phyloP scores from a whole-genome alignment of 768 basidiomycete species.

The Termitomyces sp. region DNA sequence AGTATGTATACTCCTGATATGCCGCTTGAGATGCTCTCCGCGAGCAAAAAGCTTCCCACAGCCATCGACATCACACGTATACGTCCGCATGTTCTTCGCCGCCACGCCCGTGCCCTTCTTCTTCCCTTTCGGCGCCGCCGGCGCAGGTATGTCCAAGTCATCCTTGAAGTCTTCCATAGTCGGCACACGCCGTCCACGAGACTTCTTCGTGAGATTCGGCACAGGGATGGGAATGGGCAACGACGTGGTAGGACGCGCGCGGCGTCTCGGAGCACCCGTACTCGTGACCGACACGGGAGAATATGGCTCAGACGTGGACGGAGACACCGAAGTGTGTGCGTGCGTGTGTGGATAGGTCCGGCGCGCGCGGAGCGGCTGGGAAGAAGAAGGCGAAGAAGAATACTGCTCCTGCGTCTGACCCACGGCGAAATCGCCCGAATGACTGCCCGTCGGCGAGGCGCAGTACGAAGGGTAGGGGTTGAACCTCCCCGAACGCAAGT shows the following conservation, averaged over 20 bases:
- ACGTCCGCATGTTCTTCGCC: constrained; percentile 37
- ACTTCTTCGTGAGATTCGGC: constrained; percentile 47
- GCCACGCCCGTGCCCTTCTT: constrained; percentile 7
- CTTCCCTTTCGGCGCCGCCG: constrained; percentile 13
- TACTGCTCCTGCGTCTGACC: constrained; percentile 2
- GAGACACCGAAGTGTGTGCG: constrained; percentile 11
- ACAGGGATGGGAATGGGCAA: constrained; percentile 42
- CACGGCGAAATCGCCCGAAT: not conserved
- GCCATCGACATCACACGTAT: constrained; percentile 63
- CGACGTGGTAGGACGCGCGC: constrained; percentile 18
- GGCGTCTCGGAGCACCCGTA: constrained; percentile 4
- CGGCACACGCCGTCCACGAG: constrained; percentile 46
- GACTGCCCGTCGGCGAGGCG: constrained; percentile 5
- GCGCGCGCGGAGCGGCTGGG: constrained; percentile 6
- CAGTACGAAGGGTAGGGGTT: constrained; percentile 13
- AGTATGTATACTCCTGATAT: constrained; percentile 78
- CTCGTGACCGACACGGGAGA: not conserved
- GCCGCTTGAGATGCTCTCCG: constrained; percentile 79
- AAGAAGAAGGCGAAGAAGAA: not conserved
- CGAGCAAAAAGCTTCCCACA: constrained; percentile 81
- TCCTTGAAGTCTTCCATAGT: constrained; percentile 24
- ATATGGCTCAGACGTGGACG: constrained; percentile 7
- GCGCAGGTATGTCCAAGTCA: not conserved
- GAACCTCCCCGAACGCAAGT: constrained; percentile 11
- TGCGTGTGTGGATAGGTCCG: constrained; percentile 7